A percentile compares a stretch with the other conserved stretches of the same genome.
Evolutionary conservation across 257 asterid genomes (phyloP).

Genomic region (Solanum corneliomulleri): DNA sequence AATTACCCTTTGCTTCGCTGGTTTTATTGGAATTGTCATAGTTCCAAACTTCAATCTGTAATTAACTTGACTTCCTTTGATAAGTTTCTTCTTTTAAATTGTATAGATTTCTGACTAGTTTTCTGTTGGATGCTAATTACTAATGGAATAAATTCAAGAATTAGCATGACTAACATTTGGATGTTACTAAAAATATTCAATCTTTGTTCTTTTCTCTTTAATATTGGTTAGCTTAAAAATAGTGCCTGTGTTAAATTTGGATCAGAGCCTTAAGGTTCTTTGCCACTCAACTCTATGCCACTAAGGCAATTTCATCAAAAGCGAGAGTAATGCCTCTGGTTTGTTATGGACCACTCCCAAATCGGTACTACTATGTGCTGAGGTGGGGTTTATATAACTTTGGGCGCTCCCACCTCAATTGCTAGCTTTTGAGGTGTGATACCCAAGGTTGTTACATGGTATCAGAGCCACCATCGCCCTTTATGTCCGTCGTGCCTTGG

Average conservation of each 20-base stretch:
- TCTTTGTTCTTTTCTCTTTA: background rate
- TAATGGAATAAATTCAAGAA: background rate
- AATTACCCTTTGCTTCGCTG: background rate
- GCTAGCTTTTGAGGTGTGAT: background rate
- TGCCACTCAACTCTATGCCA: background rate
- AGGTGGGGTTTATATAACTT: background rate
- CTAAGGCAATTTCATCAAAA: background rate
- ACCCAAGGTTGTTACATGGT: too few species aligned
- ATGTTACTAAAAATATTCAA: background rate
- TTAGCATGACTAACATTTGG: background rate
- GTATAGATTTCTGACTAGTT: background rate
- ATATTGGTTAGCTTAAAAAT: background rate
- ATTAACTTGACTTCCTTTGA: background rate
- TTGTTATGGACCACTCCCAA: background rate
- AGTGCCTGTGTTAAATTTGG: background rate
- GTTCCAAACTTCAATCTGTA: background rate
- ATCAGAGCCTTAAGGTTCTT: background rate
- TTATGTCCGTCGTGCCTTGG: too few species aligned
- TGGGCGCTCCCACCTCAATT: background rate
- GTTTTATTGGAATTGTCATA: background rate
- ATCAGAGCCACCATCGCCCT: too few species aligned
- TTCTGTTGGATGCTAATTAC: background rate
- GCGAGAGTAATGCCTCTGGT: background rate
- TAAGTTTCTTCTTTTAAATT: background rate
- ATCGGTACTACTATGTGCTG: background rate